These are phyloP conservation scores for Ceratocystis variospora DNA, from an alignment of 2,329 filamentous ascomycete species.

Conservation along the genomic window DNA sequence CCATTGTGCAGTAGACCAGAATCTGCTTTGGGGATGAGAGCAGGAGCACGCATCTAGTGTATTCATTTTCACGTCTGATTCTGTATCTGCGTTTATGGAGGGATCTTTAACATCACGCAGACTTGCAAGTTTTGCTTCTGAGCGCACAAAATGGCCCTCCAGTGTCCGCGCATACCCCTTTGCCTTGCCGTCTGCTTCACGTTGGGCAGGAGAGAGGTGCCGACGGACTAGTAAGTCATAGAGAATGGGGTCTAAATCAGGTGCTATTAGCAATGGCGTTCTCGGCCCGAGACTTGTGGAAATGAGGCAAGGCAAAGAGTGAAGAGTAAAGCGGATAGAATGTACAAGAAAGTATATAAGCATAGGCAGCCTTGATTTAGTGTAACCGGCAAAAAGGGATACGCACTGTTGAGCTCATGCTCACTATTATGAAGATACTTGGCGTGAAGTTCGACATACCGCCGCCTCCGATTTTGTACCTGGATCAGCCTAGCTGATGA, in stretches of 20 bases:
- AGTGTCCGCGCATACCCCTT: conserved; percentile 70
- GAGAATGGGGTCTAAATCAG: conserved; percentile 51
- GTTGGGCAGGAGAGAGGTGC: conserved; percentile 60
- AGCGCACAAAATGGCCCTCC: conserved; percentile 61
- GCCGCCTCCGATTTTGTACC: conserved; percentile 62
- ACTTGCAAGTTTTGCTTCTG: conserved; percentile 56
- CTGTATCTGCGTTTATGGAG: not conserved
- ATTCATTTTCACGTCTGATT: not conserved
- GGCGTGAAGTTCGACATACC: conserved; percentile 59
- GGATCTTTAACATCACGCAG: conserved; percentile 11
- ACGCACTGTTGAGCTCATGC: conserved; percentile 41
- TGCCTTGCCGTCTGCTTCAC: conserved; percentile 54
- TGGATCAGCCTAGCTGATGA: conserved; percentile 35
- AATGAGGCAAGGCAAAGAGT: not conserved
- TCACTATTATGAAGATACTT: conserved; percentile 51
- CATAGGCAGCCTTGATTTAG: not conserved
- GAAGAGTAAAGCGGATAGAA: not conserved
- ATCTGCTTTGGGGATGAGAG: not conserved
- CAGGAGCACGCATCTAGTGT: not conserved
- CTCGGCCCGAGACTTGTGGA: not conserved
- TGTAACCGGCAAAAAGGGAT: not conserved
- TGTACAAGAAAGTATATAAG: not conserved
- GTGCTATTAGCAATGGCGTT: too few species aligned
- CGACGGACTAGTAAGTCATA: conserved; percentile 69
- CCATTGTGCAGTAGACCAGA: not conserved